phyloP scores from a whole-genome alignment of 345 rosid species.

The Arabidopsis arenosa region DNA sequence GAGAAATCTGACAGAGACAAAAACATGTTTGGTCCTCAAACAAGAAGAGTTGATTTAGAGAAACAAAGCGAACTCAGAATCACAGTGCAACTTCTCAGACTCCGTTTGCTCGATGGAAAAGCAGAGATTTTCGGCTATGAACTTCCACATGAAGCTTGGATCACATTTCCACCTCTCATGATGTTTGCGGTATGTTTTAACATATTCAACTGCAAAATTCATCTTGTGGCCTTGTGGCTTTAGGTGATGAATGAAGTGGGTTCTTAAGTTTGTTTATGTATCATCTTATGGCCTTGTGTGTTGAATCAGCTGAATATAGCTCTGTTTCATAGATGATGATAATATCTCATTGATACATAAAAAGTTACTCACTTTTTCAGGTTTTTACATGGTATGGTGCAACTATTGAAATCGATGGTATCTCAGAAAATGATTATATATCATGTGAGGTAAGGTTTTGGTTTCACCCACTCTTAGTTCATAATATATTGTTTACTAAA shows the following conservation, averaged over 20 bases:
- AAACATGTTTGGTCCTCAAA: conserved; percentile 5
- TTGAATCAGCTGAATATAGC: no score
- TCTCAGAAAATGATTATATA: conserved; percentile 61
- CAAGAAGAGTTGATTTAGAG: conserved; percentile 11
- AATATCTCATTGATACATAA: not conserved
- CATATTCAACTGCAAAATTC: not conserved
- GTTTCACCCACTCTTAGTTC: not conserved
- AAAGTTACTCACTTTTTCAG: conserved; percentile 33
- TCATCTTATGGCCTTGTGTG: not conserved
- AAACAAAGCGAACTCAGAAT: conserved; percentile 6
- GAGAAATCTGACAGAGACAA: not conserved
- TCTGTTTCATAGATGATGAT: not conserved
- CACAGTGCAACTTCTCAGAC: conserved; percentile 49
- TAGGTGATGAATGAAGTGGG: not conserved
- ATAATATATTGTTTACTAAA: not conserved
- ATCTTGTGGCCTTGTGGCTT: not conserved
- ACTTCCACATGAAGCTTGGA: conserved; percentile 72
- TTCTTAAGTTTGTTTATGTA: not conserved
- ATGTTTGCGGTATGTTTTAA: conserved; percentile 61
- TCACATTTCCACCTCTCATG: conserved; percentile 70
- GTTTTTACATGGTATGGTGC: conserved; percentile 88
- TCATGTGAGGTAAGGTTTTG: conserved; percentile 63
- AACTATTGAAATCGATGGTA: conserved; percentile 72
- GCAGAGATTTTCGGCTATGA: conserved; percentile 85
- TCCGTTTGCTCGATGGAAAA: conserved; percentile 68